Base-by-base conservation (phyloP, 129 eudicot species). In the Sambucus nigra region DNA sequence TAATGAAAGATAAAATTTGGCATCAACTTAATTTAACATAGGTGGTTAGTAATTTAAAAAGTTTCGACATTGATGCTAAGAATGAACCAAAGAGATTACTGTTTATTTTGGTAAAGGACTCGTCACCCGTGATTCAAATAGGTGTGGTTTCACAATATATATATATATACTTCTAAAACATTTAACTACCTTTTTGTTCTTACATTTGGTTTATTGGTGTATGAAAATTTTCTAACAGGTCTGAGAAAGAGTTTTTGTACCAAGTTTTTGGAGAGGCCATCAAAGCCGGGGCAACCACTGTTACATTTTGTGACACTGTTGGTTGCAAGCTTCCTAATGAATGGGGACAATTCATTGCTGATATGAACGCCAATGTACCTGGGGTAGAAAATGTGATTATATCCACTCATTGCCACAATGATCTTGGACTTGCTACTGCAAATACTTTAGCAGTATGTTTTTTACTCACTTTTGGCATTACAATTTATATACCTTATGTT, bases 381-480 rank as follows among this genome's bases (percentile, higher is more conserved):
- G 69, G 69, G 1, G 35, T 39, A 4, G 52, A 63, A 18, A 51
- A 63, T 39, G 69, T 52, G 8, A 41, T 63, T 2, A 38, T 63
- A 4, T 24, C 60, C 1, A 41, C 59, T 2, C 69, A 51, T 23
- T 63, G 69, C 60, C 69, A 63, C 15, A 20, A 63, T 39, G 69
- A 63, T 52, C 52, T 63, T 22, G 69, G 69, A 22, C 60, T 63
- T 26, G 57, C 69, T 20, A 41, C 50, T 38, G 69, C 69, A 17
- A 59, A 59, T 42, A 15, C 46, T 6, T 14, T 40, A 40, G 46
- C 46, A 7, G 46, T 40, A 40, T 7, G 46, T 40, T n/a, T 0
- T 14, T 14, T 14, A 4, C 16, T n/a, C 46, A 31, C 38, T 31
- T 9, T 31, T 9, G 5, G 5, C 9, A 31, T 3, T 31, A 3